phyloP scores from a whole-genome alignment of 2,329 filamentous ascomycete genomes.

The Elsinoe ampelina region DNA sequence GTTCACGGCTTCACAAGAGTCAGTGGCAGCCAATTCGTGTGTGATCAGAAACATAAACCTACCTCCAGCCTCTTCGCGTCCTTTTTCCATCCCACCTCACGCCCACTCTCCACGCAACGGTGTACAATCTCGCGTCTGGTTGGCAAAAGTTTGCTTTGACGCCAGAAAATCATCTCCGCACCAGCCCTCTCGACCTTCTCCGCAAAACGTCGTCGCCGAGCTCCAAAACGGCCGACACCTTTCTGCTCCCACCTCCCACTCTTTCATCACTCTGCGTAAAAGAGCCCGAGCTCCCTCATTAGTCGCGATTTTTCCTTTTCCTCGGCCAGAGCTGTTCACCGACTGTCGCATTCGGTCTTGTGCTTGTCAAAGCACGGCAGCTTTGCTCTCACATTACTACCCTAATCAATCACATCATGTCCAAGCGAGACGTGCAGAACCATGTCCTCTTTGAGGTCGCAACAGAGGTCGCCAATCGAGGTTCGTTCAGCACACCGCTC shows the following conservation, averaged over 20 bases:
- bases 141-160: not conserved
- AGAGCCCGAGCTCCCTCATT: conserved; percentile 5
- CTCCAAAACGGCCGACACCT: not conserved
- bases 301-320: conserved; percentile 1
- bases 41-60: not conserved
- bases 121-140: conserved; percentile 9
- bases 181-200: not conserved
- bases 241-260: not conserved
- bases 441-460: conserved; percentile 95
- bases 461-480: conserved; percentile 94
- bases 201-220: not conserved
- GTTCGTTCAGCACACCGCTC: conserved; percentile 40
- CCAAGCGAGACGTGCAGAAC: conserved; percentile 71
- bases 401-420: conserved; percentile 22
- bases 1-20: too few species aligned
- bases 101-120: conserved; percentile 7
- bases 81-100: not conserved
- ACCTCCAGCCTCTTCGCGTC: conserved; percentile 1
- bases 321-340: not conserved
- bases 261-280: conserved; percentile 7
- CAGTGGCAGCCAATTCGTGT: too few species aligned
- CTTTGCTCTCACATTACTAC: not conserved
- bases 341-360: not conserved
- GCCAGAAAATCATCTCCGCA: not conserved
- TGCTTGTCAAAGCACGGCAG: not conserved